Percentiles rank a stretch among this genome's conserved stretches.
Evolutionary conservation across 1,284 basidiomycete species (phyloP).

Genomic region (Trichosporon coremiiforme): DNA sequence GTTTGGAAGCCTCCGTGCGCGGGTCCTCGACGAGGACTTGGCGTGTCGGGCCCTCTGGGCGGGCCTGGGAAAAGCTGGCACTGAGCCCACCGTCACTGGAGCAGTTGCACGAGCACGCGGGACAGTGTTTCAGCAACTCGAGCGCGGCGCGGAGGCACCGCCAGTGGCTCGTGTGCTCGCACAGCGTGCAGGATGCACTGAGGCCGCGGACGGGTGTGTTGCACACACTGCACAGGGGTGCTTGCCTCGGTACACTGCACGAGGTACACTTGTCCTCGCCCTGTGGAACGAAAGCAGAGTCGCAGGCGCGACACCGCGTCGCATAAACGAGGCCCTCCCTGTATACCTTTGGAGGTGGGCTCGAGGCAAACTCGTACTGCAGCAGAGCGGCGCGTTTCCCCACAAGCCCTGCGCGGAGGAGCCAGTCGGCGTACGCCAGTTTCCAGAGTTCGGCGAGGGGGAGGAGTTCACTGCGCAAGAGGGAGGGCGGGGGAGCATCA

Average conservation of each 20-base stretch:
- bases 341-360: conserved; percentile 29
- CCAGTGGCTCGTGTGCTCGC: conserved; percentile 68
- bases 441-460: conserved; percentile 45
- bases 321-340: conserved; percentile 22
- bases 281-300: conserved; percentile 20
- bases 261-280: conserved; percentile 14
- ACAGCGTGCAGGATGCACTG: conserved; percentile 67
- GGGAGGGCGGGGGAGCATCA: conserved; percentile 38
- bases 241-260: conserved; percentile 5
- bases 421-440: conserved; percentile 69
- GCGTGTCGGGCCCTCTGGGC: conserved; percentile 14
- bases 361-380: conserved; percentile 59
- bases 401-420: conserved; percentile 70
- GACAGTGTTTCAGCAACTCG: conserved; percentile 36
- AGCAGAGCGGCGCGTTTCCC: conserved; percentile 70
- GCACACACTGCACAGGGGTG: conserved; percentile 57
- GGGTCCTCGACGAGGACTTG: conserved; percentile 19
- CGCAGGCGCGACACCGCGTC: conserved; percentile 29
- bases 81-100: conserved; percentile 33
- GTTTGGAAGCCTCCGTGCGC: no score
- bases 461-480: conserved; percentile 38
- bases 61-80: conserved; percentile 21
- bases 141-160: conserved; percentile 58
- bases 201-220: conserved; percentile 74
- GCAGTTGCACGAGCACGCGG: conserved; percentile 48